Evolutionary conservation across 345 rosid genomes (phyloP), one percentile per base, ranked within the genome.

Genomic region (Bruguiera gymnorhiza): DNA sequence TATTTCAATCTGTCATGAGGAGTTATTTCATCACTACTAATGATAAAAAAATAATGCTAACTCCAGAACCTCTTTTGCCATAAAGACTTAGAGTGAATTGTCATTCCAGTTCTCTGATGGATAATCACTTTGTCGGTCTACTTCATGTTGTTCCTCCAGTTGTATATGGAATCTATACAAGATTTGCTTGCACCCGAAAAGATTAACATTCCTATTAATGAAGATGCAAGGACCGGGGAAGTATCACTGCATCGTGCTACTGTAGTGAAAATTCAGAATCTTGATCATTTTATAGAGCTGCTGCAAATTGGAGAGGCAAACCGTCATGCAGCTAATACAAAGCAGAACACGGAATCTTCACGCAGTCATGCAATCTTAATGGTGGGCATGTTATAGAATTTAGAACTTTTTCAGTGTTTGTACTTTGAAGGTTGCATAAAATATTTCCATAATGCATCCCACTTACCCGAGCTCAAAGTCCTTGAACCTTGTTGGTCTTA

Each of bases 351-450:
- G 19, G 98, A 94, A 83, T 94, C 98, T 76, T 94, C 98, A 24
- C 96, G 97, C 60, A 94, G 98, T 78, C 98, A 94, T 78, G 96
- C 98, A 56, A 86, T 94, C 86, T 87, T 94, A 62, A 83, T 82
- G 91, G 98, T 89, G 75, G 62, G 86, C 46, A 70, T 70, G 56
- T 62, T 70, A 19, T 62, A 46, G 18, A 24, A 23, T 64, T 48
- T 60, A n/a, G 8, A 3, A 53, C 15, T 58, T 60, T 63, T 16
- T 5, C 21, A 32, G 19, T 21, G 6, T 34, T 58, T 24, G 31
- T 62, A 2, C 16, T 69, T 62, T 31, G 8, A 51, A 48, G 26
- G 39, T 19, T 32, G 19, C 15, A 23, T 29, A 55, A 9, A 60
- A 24, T 10, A 39, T 30, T 32, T 71, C 54, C 55, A 36, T 30